Percentiles rank a stretch among this genome's conserved stretches.
Conservation (phyloP, 164 flowering plant species). For the Amborella trichopoda region DNA sequence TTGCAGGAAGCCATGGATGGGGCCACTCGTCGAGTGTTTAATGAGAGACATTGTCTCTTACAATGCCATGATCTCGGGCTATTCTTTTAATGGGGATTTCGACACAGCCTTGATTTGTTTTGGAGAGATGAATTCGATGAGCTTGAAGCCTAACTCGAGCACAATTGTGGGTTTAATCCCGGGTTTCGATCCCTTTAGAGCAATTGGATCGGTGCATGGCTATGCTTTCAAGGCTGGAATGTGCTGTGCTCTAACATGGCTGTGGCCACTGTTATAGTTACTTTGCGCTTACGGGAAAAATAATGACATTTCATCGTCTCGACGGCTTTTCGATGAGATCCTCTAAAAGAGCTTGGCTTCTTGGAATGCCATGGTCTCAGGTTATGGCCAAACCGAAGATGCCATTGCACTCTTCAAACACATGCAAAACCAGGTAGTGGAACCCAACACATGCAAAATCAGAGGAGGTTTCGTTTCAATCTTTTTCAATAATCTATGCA, state of each 20-base stretch:
- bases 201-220: slow-evolving; percentile 41
- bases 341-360: slow-evolving; percentile 53
- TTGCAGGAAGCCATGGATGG: slow-evolving; percentile 40
- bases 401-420: slow-evolving; percentile 65
- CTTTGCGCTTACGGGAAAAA: slow-evolving; percentile 64
- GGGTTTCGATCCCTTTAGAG: slow-evolving; percentile 53
- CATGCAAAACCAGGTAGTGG: slow-evolving; percentile 46
- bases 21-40: slow-evolving; percentile 42
- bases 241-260: slow-evolving; percentile 28
- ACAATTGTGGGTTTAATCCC: slow-evolving; percentile 84
- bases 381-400: slow-evolving; percentile 67
- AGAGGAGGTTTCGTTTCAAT: too few species aligned
- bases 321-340: slow-evolving; percentile 59
- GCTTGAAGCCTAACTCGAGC: slow-evolving; percentile 43
- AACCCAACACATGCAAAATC: slow-evolving; percentile 75
- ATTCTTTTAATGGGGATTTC: slow-evolving; percentile 39
- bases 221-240: slow-evolving; percentile 45
- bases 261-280: slow-evolving; percentile 68
- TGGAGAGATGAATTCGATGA: slow-evolving; percentile 28
- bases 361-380: slow-evolving; percentile 97
- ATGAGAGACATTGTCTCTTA: slow-evolving; percentile 54
- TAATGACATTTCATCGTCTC: slow-evolving; percentile 53
- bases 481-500: too few species aligned
- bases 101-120: slow-evolving; percentile 40
- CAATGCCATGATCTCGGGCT: slow-evolving; percentile 87